These are phyloP conservation scores for Fermentozyma sake DNA, from an alignment of 1,139 yeast species.

Conservation along the genomic window DNA sequence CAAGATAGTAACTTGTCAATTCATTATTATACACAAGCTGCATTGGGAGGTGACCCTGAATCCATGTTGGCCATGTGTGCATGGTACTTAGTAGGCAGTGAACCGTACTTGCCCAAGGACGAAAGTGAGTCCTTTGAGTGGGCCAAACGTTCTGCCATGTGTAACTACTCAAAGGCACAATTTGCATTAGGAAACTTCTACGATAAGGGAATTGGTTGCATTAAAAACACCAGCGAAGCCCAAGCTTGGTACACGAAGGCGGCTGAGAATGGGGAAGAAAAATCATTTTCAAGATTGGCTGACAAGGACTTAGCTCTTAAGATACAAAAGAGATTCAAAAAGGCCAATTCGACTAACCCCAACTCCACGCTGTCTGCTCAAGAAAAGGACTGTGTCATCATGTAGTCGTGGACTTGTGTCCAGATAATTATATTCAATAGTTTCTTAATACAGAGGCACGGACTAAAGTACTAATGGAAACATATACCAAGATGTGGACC, in stretches of 20 bases:
- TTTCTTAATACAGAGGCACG: no score
- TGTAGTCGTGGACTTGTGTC: no score
- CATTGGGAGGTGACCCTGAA: constrained; percentile 79
- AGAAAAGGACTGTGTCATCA: constrained; percentile 44
- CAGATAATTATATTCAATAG: no score
- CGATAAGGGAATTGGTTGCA: constrained; percentile 87
- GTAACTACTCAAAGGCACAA: constrained; percentile 78
- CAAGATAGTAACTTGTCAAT: constrained; percentile 82
- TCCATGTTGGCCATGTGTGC: constrained; percentile 95
- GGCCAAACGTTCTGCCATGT: constrained; percentile 83
- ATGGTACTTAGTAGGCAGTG: constrained; percentile 92
- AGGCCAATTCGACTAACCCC: constrained; percentile 3
- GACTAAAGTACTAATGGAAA: no score
- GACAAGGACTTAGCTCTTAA: constrained; percentile 31
- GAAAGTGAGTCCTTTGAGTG: constrained; percentile 89
- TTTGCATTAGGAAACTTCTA: constrained; percentile 80
- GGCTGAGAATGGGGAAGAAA: constrained; percentile 67
- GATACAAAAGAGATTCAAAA: constrained; percentile 24
- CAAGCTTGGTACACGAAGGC: constrained; percentile 75
- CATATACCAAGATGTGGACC: no score
- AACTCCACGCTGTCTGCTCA: constrained; percentile 16
- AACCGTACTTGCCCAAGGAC: constrained; percentile 73
- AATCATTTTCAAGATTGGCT: constrained; percentile 44
- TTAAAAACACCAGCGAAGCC: constrained; percentile 51
- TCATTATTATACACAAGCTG: constrained; percentile 91